Base-by-base conservation (phyloP, 805 yeast genomes). In the Yamadazyma kitorensis region DNA sequence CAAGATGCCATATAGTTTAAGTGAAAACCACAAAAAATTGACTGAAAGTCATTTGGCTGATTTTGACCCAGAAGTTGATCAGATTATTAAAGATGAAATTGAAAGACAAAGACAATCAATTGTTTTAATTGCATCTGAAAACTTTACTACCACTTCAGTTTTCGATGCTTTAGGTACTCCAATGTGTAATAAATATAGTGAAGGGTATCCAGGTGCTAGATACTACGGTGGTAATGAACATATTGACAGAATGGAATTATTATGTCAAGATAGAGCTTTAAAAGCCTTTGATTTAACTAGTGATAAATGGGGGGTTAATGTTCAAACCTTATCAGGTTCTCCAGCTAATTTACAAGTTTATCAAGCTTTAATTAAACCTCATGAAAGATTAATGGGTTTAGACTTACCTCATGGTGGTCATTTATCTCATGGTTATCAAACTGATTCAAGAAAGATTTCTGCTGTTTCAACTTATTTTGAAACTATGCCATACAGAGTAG, bases 351-450 rank as follows among this genome's bases (percentile, higher is more conserved):
- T 91, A 60, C 86, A 91, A 52, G 88, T 88, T 21, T 91, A 91
- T 64, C 85, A 88, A 37, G 94, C 97, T 19, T 64, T 91, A 31
- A 64, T 91, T 76, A 82, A 84, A 51, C 87, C 84, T 32, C 93
- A 88, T 47, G 98, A 88, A 54, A 79, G 98, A 61, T 65, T 91
- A 47, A 91, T 91, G 98, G 98, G 98, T 52, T 76, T 91, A 45
- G 98, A 91, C 61, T 76, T 91, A 57, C 98, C 98, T 41, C 97
- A 91, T 54, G 98, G 98, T 53, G 98, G 98, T 47, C 98, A 91
- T 62, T 76, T 91, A 59, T 85, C 95, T 27, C 98, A 91, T 59
- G 98, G 98, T 50, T 91, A 91, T 69, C 96, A 88, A 70, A 86
- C 96, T 34, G 80, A 83, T 42, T 68, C 85, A 44, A 82, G 89